Evolutionary conservation across 2,329 filamentous ascomycete species (phyloP).

Genomic region (Paecilomyces sp.): DNA sequence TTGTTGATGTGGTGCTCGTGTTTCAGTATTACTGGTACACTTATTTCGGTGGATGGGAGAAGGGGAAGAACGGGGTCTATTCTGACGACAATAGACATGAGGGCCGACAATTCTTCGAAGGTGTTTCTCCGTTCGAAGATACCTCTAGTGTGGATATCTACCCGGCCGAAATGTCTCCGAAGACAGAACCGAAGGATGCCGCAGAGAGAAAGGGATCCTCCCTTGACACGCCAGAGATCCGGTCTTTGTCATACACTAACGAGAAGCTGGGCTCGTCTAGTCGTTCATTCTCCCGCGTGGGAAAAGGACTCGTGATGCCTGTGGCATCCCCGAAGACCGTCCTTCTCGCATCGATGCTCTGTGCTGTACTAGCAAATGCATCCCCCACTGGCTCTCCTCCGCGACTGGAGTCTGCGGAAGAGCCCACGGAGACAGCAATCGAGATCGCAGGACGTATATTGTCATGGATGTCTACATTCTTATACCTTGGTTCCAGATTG

Average conservation of each 20-base stretch:
- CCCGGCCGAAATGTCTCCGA: constrained; percentile 10
- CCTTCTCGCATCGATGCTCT: constrained; percentile 38
- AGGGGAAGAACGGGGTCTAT: constrained; percentile 22
- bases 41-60: constrained; percentile 44
- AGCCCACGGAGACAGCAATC: constrained; percentile 21
- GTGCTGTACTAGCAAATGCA: constrained; percentile 37
- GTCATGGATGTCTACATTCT: constrained; percentile 50
- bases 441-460: constrained; percentile 45
- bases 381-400: constrained; percentile 22
- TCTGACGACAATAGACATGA: constrained; percentile 19
- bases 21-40: constrained; percentile 62
- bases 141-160: constrained; percentile 13
- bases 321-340: constrained; percentile 37
- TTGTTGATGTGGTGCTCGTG: constrained; percentile 56
- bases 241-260: constrained; percentile 22
- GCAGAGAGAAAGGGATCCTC: constrained; percentile 17
- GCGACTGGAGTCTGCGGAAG: constrained; percentile 5
- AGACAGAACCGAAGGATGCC: constrained; percentile 21
- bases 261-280: constrained; percentile 26
- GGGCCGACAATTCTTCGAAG: constrained; percentile 26
- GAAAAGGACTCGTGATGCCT: constrained; percentile 18
- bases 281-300: constrained; percentile 18
- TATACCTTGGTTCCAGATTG: constrained; percentile 54
- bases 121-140: constrained; percentile 27
- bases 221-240: constrained; percentile 12